A percentile compares a stretch with the other conserved stretches of the same genome.
These are phyloP conservation scores for Nothophaeocryptopus gaeumannii DNA, from an alignment of 2,329 filamentous ascomycete genomes.

Conservation along the genomic window DNA sequence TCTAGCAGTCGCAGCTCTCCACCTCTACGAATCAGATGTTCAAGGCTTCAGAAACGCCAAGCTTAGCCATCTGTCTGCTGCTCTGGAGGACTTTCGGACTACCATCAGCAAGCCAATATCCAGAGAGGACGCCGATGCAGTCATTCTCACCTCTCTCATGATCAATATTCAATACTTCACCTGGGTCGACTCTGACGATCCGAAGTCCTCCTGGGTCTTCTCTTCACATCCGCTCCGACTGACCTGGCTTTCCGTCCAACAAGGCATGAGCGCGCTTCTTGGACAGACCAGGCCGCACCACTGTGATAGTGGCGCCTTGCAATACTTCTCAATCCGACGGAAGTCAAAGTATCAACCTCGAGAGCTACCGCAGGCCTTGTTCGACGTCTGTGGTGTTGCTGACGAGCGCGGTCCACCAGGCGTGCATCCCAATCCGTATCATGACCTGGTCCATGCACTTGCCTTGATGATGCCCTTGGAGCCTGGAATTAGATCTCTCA, in stretches of 20 bases:
- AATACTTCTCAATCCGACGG: constrained; percentile 8
- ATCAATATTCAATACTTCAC: constrained; percentile 10
- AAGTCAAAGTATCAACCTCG: background rate
- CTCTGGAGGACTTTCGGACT: constrained; percentile 12
- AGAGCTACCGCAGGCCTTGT: constrained; percentile 6
- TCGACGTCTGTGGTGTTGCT: constrained; percentile 12
- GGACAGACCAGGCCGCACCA: constrained; percentile 11
- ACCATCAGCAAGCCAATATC: constrained; percentile 12
- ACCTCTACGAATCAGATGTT: constrained; percentile 5
- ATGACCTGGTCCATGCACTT: constrained; percentile 15
- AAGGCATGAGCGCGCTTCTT: constrained; percentile 13
- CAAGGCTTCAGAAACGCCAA: constrained; percentile 4
- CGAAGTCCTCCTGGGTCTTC: constrained; percentile 10
- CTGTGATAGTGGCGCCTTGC: constrained; percentile 11
- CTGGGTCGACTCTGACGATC: background rate
- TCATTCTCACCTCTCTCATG: constrained; percentile 16
- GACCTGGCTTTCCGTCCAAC: constrained; percentile 14
- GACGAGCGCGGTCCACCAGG: constrained; percentile 9
- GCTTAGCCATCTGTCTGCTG: constrained; percentile 9
- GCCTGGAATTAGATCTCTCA: constrained; percentile 10
- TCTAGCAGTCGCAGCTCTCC: constrained; percentile 11
- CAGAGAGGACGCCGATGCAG: constrained; percentile 11
- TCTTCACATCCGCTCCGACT: constrained; percentile 8
- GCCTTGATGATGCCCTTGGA: constrained; percentile 11
- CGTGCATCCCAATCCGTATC: constrained; percentile 15